Base-by-base conservation (phyloP, 2,329 filamentous ascomycete species). In the Akanthomyces muscarius region DNA sequence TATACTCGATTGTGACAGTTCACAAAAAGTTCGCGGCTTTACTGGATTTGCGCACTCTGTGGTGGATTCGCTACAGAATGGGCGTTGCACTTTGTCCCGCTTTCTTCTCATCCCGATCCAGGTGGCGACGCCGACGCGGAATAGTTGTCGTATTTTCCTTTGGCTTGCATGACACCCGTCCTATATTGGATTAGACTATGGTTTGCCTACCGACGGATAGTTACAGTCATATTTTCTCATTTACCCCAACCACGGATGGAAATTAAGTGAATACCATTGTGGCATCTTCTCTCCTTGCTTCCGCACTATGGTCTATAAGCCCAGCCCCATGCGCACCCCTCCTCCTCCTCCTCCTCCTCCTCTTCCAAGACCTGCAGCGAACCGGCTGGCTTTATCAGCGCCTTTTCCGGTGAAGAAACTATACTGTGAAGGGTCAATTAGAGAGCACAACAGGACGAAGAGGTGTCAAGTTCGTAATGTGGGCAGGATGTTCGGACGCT, bases 201-300 rank as follows among this genome's bases (percentile, higher is more conserved):
- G 1, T 41, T 14, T 41, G 14, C 38, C 14, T 41, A 5, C 38
- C 38, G 38, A 41, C 23, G 28, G 6, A 6, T 30, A 30, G 21
- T 6, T 30, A 6, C 6, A 4, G 28, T 30, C 6, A 5, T 30
- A 4, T 30, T 30, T 30, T 30, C 28, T 30, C 28, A 30, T 30
- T 30, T 30, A 30, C 28, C 28, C 28, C 28, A 6, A 30, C 4
- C 6, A 30, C 28, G 28, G 28, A 4, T 30, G 4, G 6, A 5
- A 30, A 30, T 5, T 30, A 5, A 6, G 28, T 16, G 1, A 16
- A 41, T 41, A 25, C 21, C 30, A 25, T 41, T 42, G 25, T 53
- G n/a, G 48, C 18, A 41, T 61, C 58, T 53, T 61, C 14, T 53
- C 48, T 56, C 58, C 25, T 53, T 51, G 36, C 47, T 42, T 60